Evolutionary conservation across 148 eudicot genomes (phyloP).

Genomic region (Bassia scoparia): DNA sequence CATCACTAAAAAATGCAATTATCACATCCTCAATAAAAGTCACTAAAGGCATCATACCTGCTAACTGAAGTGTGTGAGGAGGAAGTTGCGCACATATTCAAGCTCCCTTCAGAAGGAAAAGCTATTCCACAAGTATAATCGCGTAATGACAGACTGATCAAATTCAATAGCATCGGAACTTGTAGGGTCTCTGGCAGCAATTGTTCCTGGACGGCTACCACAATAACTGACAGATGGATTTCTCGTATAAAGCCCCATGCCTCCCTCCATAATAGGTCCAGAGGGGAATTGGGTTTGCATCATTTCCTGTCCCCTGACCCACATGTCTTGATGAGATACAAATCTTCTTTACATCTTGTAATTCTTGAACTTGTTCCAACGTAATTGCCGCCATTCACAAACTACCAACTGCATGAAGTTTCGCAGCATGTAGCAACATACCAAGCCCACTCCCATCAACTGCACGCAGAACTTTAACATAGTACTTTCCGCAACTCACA

Average conservation of each 20-base stretch:
- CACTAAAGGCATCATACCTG: conserved; percentile 31
- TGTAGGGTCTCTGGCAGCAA: conserved; percentile 67
- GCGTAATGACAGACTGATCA: conserved; percentile 60
- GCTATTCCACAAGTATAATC: conserved; percentile 52
- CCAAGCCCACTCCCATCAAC: conserved; percentile 46
- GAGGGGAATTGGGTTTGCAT: conserved; percentile 14
- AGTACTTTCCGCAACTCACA: conserved; percentile 47
- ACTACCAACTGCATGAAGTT: conserved; percentile 28
- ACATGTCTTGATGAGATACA: conserved; percentile 21
- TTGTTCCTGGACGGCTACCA: conserved; percentile 65
- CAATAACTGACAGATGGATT: conserved; percentile 63
- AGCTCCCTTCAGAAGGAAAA: conserved; percentile 51
- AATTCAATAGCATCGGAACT: conserved; percentile 43
- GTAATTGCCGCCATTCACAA: conserved; percentile 31
- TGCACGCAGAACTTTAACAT: conserved; percentile 34
- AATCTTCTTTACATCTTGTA: conserved; percentile 20
- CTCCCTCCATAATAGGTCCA: conserved; percentile 52
- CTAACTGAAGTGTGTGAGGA: conserved; percentile 49
- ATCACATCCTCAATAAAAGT: not conserved
- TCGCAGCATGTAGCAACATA: conserved; percentile 35
- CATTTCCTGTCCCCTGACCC: conserved; percentile 17
- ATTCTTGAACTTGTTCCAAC: conserved; percentile 31
- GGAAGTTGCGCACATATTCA: conserved; percentile 53
- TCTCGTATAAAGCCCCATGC: conserved; percentile 59
- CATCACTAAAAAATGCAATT: not conserved